These are phyloP conservation scores for Lasiodiplodia sp. DNA, from an alignment of 2,329 filamentous ascomycete species.

Conservation along the genomic window DNA sequence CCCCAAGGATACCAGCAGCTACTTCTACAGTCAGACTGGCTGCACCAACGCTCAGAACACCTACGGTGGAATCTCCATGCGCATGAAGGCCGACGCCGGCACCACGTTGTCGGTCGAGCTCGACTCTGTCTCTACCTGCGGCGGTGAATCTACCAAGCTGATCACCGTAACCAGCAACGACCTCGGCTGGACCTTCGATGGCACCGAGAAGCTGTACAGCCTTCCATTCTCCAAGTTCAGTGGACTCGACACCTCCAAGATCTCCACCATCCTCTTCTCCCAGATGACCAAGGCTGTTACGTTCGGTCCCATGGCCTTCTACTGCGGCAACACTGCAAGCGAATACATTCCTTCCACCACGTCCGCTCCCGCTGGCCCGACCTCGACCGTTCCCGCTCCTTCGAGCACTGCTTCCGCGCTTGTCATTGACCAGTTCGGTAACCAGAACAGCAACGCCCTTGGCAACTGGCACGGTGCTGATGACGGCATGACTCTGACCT, in stretches of 20 bases:
- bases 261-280: constrained; percentile 61
- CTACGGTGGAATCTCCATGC: constrained; percentile 64
- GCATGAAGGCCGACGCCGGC: constrained; percentile 61
- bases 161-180: constrained; percentile 53
- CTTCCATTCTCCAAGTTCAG: constrained; percentile 63
- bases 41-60: constrained; percentile 59
- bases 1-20: constrained; percentile 57
- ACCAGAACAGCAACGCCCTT: constrained; percentile 62
- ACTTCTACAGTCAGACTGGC: constrained; percentile 66
- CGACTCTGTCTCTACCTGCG: constrained; percentile 56
- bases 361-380: constrained; percentile 51
- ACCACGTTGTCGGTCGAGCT: constrained; percentile 62
- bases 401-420: constrained; percentile 57
- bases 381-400: constrained; percentile 59
- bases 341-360: constrained; percentile 59
- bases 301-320: constrained; percentile 65
- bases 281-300: constrained; percentile 56
- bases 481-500: constrained; percentile 63
- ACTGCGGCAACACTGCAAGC: constrained; percentile 60
- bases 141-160: constrained; percentile 47
- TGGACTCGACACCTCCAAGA: constrained; percentile 59
- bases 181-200: constrained; percentile 67
- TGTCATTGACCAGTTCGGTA: constrained; percentile 68
- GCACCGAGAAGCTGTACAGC: constrained; percentile 65
- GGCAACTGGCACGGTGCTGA: constrained; percentile 72